Base-by-base conservation (phyloP, 306 rosid genomes). In the Acacia crassicarpa region DNA sequence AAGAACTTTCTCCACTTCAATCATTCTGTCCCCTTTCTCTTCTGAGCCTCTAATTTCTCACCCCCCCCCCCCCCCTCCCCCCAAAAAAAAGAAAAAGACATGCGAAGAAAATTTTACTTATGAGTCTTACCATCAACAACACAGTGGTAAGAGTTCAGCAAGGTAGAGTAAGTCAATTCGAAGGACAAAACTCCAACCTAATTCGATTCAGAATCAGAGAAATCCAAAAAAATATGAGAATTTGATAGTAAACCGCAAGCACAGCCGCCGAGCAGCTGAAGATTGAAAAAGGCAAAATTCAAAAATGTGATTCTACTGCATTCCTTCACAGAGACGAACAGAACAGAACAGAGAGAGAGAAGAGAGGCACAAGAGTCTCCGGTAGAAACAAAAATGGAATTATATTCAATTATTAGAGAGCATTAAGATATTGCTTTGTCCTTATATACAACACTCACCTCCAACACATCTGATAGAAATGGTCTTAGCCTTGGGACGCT, bases 71-170 rank as follows among this genome's bases (percentile, higher is more conserved):
- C n/a, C n/a, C n/a, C n/a, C n/a, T n/a, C n/a, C n/a, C n/a, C n/a
- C n/a, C n/a, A n/a, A n/a, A n/a, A 41, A 16, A 75, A 13, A 44
- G 58, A 8, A 81, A 20, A 72, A 38, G 15, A 11, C 70, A 70
- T 23, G 20, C 20, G 41, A 20, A 84, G 25, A 79, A 80, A 44
- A 68, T 61, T 12, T 61, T 38, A 49, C 27, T 53, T 56, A 30
- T 62, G 77, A 70, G 80, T 49, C 74, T 75, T 82, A 87, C 90
- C 86, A 78, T 78, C 77, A 87, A 82, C 71, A 75, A 40, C 77
- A 78, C 44, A 65, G 80, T 78, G 72, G 25, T 48, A 54, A 58
- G 68, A 76, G 78, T 78, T 59, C 85, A 75, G 84, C 76, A 27
- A 66, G 74, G 81, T 80, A 56, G 69, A 83, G 54, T 17, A 40